Percentiles rank a stretch among this genome's conserved stretches.
Evolutionary conservation across 345 rosid genomes (phyloP).

Genomic region (Salix exigua): DNA sequence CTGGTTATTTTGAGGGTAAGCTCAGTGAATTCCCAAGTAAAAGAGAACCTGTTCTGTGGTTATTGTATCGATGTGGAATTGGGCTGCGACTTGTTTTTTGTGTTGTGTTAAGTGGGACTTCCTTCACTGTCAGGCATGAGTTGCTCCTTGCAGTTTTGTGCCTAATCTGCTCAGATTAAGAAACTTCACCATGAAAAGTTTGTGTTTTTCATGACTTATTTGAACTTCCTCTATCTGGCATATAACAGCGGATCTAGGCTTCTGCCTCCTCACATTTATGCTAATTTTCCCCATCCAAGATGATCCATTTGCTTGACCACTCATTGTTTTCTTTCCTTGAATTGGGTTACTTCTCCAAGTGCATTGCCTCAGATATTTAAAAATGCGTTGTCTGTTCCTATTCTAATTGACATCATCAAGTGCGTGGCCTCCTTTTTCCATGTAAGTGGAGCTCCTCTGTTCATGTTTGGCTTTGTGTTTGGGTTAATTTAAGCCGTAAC

Average conservation of each 20-base stretch:
- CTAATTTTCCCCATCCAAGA: background rate
- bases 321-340: too few relatives aligned
- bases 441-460: slow-evolving; percentile 41
- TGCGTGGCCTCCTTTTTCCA: slow-evolving; percentile 62
- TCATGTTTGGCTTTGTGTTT: background rate
- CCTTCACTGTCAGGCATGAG: background rate
- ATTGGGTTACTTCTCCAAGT: slow-evolving; percentile 69
- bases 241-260: background rate
- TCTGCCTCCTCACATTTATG: background rate
- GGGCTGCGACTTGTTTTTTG: background rate
- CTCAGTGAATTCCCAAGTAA: background rate
- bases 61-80: background rate
- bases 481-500: background rate
- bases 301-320: background rate
- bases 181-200: background rate
- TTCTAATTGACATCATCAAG: slow-evolving; percentile 66
- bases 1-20: background rate
- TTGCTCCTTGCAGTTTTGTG: background rate
- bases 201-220: background rate
- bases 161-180: background rate
- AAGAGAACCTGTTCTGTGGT: background rate
- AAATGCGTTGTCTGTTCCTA: slow-evolving; percentile 63
- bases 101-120: background rate
- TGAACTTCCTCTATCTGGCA: background rate
- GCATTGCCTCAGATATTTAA: slow-evolving; percentile 77